Conservation (phyloP, 1,139 yeast genomes). For the Blastobotrys elegans region DNA sequence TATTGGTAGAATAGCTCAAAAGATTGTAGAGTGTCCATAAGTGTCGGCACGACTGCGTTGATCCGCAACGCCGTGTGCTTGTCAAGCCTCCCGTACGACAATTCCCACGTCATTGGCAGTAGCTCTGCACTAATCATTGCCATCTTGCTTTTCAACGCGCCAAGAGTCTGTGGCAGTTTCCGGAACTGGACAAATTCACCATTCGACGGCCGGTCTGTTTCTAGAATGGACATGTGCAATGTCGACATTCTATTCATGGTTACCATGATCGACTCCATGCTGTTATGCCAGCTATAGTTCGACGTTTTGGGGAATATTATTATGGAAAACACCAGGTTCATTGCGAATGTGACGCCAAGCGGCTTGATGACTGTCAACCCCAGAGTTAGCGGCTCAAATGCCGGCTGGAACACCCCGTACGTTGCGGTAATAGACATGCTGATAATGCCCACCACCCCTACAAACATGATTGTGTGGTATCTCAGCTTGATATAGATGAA, state of each 20-base stretch:
- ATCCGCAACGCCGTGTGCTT: conserved; percentile 1
- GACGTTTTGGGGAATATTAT: conserved; percentile 30
- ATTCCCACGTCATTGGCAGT: conserved; percentile 1
- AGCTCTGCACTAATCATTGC: conserved; percentile 5
- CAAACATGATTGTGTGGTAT: conserved; percentile 15
- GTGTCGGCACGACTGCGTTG: neutral
- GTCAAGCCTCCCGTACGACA: conserved; percentile 10
- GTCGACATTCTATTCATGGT: conserved; percentile 15
- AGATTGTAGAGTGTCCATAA: conserved; percentile 5
- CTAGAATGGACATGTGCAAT: conserved; percentile 17
- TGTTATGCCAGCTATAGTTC: conserved; percentile 21
- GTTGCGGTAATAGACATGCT: conserved; percentile 20
- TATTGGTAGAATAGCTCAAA: conserved; percentile 11
- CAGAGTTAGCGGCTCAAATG: conserved; percentile 22
- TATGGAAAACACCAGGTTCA: conserved; percentile 20
- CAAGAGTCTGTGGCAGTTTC: conserved; percentile 5
- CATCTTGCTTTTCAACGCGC: conserved; percentile 1
- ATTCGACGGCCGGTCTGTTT: conserved; percentile 19
- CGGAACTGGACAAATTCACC: conserved; percentile 11
- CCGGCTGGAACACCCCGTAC: conserved; percentile 24
- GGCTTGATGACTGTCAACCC: conserved; percentile 26
- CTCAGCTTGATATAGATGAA: conserved; percentile 14
- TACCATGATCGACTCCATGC: conserved; percentile 16
- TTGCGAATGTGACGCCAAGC: conserved; percentile 25
- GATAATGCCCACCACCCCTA: conserved; percentile 21